A percentile compares a stretch with the other conserved stretches of the same genome.
These are phyloP conservation scores for Stemphylium beticola DNA, from an alignment of 2,329 filamentous ascomycete genomes.

Conservation along the genomic window DNA sequence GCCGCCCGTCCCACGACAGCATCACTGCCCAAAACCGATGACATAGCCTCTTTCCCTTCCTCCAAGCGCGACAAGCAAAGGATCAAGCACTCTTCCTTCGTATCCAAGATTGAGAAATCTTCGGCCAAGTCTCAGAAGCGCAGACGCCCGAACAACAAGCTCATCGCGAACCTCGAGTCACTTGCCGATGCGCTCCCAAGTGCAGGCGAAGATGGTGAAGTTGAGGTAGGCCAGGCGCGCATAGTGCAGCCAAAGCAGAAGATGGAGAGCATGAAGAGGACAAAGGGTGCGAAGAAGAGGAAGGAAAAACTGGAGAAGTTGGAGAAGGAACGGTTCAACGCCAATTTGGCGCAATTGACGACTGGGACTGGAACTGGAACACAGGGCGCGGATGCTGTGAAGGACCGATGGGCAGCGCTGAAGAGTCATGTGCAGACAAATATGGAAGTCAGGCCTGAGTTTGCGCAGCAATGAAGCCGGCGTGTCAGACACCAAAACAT, in stretches of 20 bases:
- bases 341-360: slow-evolving; percentile 80
- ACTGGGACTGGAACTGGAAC: slow-evolving; percentile 13
- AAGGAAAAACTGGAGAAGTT: slow-evolving; percentile 79
- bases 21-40: slow-evolving; percentile 30
- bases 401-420: slow-evolving; percentile 75
- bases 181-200: slow-evolving; percentile 82
- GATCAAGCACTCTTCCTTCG: slow-evolving; percentile 81
- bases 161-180: slow-evolving; percentile 74
- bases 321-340: slow-evolving; percentile 84
- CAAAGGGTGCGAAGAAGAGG: slow-evolving; percentile 77
- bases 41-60: slow-evolving; percentile 63
- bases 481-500: background rate
- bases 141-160: slow-evolving; percentile 75
- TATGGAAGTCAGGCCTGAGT: slow-evolving; percentile 87
- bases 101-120: slow-evolving; percentile 75
- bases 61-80: slow-evolving; percentile 83
- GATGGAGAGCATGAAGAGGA: slow-evolving; percentile 65
- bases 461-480: slow-evolving; percentile 48
- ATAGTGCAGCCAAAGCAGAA: slow-evolving; percentile 60
- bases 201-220: slow-evolving; percentile 32
- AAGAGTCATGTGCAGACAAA: slow-evolving; percentile 83
- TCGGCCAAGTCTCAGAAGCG: slow-evolving; percentile 64
- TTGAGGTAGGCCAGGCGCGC: slow-evolving; percentile 61
- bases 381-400: slow-evolving; percentile 24
- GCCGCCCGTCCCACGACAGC: slow-evolving; percentile 28